Percentiles rank a stretch among this genome's conserved stretches.
phyloP scores from a whole-genome alignment of 73 alveolate genomes.

The Breviolum minutum region DNA sequence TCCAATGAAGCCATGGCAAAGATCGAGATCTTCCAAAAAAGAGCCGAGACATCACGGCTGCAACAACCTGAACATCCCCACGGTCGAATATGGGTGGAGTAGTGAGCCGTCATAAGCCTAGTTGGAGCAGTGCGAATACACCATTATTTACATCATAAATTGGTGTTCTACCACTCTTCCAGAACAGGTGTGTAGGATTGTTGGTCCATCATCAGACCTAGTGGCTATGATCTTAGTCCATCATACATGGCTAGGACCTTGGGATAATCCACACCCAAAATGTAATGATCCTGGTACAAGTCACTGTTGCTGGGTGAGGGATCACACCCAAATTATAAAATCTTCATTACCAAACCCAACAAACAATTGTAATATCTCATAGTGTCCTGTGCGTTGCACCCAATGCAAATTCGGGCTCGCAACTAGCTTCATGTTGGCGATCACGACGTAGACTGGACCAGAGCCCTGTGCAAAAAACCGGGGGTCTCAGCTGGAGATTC shows the following conservation, averaged over 20 bases:
- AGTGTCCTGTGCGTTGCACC: not conserved
- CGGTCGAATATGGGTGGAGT: not conserved
- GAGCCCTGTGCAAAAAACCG: conserved; percentile 35
- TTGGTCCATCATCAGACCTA: too few relatives aligned
- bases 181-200: too few relatives aligned
- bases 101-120: not conserved
- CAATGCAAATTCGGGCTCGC: not conserved
- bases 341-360: too few relatives aligned
- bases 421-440: conserved; percentile 78
- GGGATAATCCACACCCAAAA: not conserved
- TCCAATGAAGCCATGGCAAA: conserved; percentile 26
- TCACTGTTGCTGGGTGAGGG: too few relatives aligned
- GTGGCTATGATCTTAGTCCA: too few relatives aligned
- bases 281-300: too few relatives aligned
- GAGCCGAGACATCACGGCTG: conserved; percentile 83
- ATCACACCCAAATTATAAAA: too few relatives aligned
- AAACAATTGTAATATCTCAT: too few relatives aligned
- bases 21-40: conserved; percentile 44
- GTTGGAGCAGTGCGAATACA: too few relatives aligned
- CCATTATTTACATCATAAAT: not conserved
- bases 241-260: not conserved
- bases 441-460: conserved; percentile 87
- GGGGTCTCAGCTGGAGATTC: not conserved
- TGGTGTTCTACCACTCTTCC: too few relatives aligned
- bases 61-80: conserved; percentile 29